Evolutionary conservation across 768 basidiomycete genomes (phyloP).

Genomic region (Mrakia blollopis): DNA sequence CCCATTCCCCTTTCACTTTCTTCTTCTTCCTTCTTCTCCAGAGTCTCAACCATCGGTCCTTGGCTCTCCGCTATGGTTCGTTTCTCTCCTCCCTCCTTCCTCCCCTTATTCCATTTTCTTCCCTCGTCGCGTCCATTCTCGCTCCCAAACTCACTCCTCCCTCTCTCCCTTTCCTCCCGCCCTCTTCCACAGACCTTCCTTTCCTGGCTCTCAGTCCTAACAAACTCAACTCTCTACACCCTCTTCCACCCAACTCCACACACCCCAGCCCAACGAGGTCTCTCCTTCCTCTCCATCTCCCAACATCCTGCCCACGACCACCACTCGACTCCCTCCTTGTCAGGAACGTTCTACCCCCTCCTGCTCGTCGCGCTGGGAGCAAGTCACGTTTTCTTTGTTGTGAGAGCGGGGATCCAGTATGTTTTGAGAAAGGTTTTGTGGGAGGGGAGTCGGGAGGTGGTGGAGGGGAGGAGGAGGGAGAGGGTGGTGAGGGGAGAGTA

Average conservation of each 20-base stretch:
- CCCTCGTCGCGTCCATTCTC: background rate
- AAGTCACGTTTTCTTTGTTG: conserved; percentile 76
- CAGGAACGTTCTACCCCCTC: conserved; percentile 53
- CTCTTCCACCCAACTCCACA: conserved; percentile 60
- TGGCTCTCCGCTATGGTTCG: conserved; percentile 80
- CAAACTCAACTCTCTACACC: conserved; percentile 84
- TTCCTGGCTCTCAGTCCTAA: conserved; percentile 81
- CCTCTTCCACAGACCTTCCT: conserved; percentile 54
- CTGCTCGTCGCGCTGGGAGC: conserved; percentile 70
- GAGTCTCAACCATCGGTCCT: conserved; percentile 59
- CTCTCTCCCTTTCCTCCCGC: background rate
- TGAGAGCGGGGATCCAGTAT: conserved; percentile 60
- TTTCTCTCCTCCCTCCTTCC: conserved; percentile 7
- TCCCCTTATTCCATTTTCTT: background rate
- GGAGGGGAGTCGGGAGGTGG: conserved; percentile 65
- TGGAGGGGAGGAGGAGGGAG: conserved; percentile 56
- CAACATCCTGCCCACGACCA: conserved; percentile 3
- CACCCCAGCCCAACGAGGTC: background rate
- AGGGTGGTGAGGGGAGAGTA: conserved; percentile 46
- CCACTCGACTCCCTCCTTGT: conserved; percentile 3
- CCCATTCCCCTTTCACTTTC: background rate
- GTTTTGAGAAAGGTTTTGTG: conserved; percentile 71
- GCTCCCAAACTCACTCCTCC: background rate
- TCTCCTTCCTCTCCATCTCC: conserved; percentile 11
- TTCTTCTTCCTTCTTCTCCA: background rate